These are phyloP conservation scores for Seiridium unicorne DNA, from an alignment of 2,329 filamentous ascomycete species.

Conservation along the genomic window DNA sequence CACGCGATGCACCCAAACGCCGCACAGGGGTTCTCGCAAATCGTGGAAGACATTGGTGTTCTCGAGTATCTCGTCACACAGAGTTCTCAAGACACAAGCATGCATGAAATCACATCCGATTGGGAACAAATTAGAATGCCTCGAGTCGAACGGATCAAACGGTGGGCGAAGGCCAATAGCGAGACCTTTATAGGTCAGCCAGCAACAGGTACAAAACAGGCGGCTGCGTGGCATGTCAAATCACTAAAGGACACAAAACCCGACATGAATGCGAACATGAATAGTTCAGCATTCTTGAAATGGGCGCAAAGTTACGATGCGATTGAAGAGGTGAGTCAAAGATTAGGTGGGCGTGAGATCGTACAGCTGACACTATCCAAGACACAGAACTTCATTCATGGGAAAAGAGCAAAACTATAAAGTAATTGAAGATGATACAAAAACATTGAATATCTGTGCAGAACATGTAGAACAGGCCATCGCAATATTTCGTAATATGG, in stretches of 20 bases:
- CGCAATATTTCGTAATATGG: no score
- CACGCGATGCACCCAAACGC: conserved; percentile 11
- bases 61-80: conserved; percentile 8
- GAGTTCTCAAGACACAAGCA: background rate
- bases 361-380: no score
- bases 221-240: conserved; percentile 1
- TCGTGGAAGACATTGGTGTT: conserved; percentile 10
- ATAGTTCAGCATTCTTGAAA: no score
- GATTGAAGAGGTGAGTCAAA: no score
- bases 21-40: conserved; percentile 9
- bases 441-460: no score
- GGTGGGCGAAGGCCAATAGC: background rate
- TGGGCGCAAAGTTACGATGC: no score
- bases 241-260: background rate
- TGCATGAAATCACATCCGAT: background rate
- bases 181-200: background rate
- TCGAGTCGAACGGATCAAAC: conserved; percentile 7
- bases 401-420: no score
- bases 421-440: no score
- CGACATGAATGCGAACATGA: no score
- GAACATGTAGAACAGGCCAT: no score
- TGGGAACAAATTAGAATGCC: conserved; percentile 7
- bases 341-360: no score
- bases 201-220: background rate
- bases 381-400: no score